These are phyloP conservation scores for Cenchrus americanus DNA, from an alignment of 176 grass and related monocot species.

Conservation along the genomic window DNA sequence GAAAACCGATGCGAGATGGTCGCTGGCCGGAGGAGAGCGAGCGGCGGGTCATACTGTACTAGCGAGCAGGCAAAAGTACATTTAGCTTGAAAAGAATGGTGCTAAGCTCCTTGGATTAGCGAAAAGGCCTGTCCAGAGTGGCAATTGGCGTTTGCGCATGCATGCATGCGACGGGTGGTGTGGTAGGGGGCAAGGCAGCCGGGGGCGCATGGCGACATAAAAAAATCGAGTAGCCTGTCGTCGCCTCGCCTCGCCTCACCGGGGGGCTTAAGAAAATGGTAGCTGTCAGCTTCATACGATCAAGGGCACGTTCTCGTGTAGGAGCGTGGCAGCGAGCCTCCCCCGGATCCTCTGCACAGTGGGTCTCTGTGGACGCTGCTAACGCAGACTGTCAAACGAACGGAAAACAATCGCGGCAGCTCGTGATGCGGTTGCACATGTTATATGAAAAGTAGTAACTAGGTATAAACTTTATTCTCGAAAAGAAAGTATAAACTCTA, in stretches of 20 bases:
- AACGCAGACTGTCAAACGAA: background rate
- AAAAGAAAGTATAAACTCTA: too few relatives aligned
- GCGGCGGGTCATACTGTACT: too few relatives aligned
- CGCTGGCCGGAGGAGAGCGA: too few relatives aligned
- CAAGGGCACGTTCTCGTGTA: slow-evolving; percentile 36
- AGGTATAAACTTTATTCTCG: too few relatives aligned
- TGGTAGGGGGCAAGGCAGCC: background rate
- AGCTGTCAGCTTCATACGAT: slow-evolving; percentile 42
- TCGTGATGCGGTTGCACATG: background rate
- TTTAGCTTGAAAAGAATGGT: too few relatives aligned
- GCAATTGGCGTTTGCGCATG: too few relatives aligned
- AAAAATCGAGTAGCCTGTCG: background rate
- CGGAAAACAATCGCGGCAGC: background rate
- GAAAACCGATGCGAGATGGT: too few relatives aligned
- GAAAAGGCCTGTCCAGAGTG: too few relatives aligned
- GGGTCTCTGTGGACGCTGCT: background rate
- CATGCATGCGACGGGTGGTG: too few relatives aligned
- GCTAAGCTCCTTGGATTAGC: too few relatives aligned
- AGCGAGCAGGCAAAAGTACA: too few relatives aligned
- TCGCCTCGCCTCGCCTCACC: background rate
- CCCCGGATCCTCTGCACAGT: background rate
- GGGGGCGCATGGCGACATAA: background rate
- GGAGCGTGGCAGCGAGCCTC: background rate
- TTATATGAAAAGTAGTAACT: too few relatives aligned
- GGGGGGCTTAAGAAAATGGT: slow-evolving; percentile 25